Base-by-base conservation (phyloP, 805 yeast genomes). In the Spathaspora sp. region DNA sequence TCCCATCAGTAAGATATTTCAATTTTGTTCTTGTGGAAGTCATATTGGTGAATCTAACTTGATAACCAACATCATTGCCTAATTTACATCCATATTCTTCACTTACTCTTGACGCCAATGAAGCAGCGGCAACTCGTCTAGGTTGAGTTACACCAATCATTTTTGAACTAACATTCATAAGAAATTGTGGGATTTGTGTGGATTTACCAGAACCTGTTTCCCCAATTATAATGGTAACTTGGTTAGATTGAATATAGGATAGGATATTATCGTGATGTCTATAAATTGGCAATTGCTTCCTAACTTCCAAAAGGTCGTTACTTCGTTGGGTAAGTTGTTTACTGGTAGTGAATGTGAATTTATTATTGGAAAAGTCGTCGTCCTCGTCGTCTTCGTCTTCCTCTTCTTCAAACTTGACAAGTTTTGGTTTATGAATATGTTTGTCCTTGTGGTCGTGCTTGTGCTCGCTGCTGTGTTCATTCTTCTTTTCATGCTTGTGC, bases 121-220 rank as follows among this genome's bases (percentile, higher is more conserved):
- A 90, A 48, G 94, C 89, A 1, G 99, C 99, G 3, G 99, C 98
- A 39, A 93, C 99, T 63, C 98, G 80, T 71, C 99, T 86, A 1
- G 99, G 99, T 71, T 93, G 98, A 0, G 99, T 92, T 7, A 94
- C 93, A 0, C 96, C 98, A 18, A 93, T 84, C 23, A 79, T 75
- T 53, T 81, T 82, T 17, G 69, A 67, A 55, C 69, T 70, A 38
- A 68, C 63, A 0, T 81, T 78, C 69, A 88, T 80, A n/a, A 93
- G 64, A 57, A 93, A 86, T 64, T 93, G 98, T 0, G 99, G 98
- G 46, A 93, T 85, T 71, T 93, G 99, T 0, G 99, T 93, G 3
- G 98, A 92, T 65, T 93, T 93, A 75, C 98, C 98, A 7, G 97
- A 89, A 69, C 99, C 99, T 0, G 99, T 93, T 64, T 93, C 98